Percentiles rank a stretch among this genome's conserved stretches.
Conservation (phyloP, 1,284 basidiomycete species). For the Boletus sp. region DNA sequence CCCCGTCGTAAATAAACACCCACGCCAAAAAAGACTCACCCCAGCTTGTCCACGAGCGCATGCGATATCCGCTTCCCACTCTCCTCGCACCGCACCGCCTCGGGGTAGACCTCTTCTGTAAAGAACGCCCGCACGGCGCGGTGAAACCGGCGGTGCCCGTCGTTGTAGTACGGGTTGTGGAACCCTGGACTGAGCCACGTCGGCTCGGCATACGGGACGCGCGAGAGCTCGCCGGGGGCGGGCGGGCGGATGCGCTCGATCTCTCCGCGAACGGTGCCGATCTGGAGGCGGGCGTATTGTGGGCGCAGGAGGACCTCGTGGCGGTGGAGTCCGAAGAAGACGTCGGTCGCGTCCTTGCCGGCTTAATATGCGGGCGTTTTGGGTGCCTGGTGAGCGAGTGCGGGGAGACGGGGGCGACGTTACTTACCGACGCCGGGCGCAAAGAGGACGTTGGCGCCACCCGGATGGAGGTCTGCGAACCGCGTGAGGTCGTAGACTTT, state of each 20-base stretch:
- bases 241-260: slow-evolving; percentile 57
- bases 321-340: slow-evolving; percentile 90
- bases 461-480: slow-evolving; percentile 65
- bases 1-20: too few species aligned
- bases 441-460: slow-evolving; percentile 56
- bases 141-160: slow-evolving; percentile 66
- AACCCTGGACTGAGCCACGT: slow-evolving; percentile 83
- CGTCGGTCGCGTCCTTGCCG: slow-evolving; percentile 81
- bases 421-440: slow-evolving; percentile 37
- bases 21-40: slow-evolving; percentile 38
- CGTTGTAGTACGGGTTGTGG: slow-evolving; percentile 81
- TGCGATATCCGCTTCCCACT: slow-evolving; percentile 76
- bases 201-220: slow-evolving; percentile 87
- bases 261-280: slow-evolving; percentile 74
- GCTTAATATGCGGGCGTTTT: slow-evolving; percentile 34
- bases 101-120: slow-evolving; percentile 58
- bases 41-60: slow-evolving; percentile 69
- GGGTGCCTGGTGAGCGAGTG: not conserved
- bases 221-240: slow-evolving; percentile 62
- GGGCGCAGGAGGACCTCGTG: slow-evolving; percentile 81
- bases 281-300: slow-evolving; percentile 78
- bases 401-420: not conserved
- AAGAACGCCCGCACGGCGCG: slow-evolving; percentile 62
- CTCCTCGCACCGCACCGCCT: slow-evolving; percentile 69
- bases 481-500: slow-evolving; percentile 64